Evolutionary conservation across 305 asterid genomes (phyloP).

Genomic region (Fraxinus ornus): DNA sequence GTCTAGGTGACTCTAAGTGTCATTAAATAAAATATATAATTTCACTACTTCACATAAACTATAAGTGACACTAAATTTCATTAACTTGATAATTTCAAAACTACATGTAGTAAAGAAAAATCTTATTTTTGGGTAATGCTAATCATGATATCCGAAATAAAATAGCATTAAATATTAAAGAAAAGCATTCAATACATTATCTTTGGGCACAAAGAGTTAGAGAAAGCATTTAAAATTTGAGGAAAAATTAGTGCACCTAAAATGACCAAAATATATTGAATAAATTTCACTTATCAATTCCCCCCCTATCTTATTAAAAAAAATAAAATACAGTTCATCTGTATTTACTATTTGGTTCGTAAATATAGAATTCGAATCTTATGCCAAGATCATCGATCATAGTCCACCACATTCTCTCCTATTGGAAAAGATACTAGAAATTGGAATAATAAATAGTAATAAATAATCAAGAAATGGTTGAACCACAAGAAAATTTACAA

Average conservation of each 20-base stretch:
- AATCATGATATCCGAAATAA: slow-evolving; percentile 27
- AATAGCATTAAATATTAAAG: slow-evolving; percentile 27
- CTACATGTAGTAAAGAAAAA: slow-evolving; percentile 7
- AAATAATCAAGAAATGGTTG: slow-evolving; percentile 15
- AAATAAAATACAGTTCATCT: background rate
- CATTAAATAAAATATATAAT: background rate
- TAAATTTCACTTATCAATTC: slow-evolving; percentile 9
- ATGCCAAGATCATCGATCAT: background rate
- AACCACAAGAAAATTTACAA: slow-evolving; percentile 12
- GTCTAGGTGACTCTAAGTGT: background rate
- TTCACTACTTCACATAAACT: background rate
- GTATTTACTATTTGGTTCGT: background rate
- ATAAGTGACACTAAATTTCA: background rate
- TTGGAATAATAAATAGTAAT: background rate
- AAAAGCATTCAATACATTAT: slow-evolving; percentile 32
- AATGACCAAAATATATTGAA: background rate
- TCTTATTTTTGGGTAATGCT: slow-evolving; percentile 25
- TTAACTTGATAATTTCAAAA: slow-evolving; percentile 11
- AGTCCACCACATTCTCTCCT: background rate
- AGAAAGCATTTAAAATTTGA: slow-evolving; percentile 22
- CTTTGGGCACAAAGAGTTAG: slow-evolving; percentile 27
- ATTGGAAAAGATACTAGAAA: background rate
- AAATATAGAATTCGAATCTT: background rate
- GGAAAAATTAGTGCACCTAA: background rate
- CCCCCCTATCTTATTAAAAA: background rate